Percentiles rank a stretch among this genome's conserved stretches.
These are phyloP conservation scores for Monosporozyma aerobia DNA, from an alignment of 805 yeast genomes.

Conservation along the genomic window DNA sequence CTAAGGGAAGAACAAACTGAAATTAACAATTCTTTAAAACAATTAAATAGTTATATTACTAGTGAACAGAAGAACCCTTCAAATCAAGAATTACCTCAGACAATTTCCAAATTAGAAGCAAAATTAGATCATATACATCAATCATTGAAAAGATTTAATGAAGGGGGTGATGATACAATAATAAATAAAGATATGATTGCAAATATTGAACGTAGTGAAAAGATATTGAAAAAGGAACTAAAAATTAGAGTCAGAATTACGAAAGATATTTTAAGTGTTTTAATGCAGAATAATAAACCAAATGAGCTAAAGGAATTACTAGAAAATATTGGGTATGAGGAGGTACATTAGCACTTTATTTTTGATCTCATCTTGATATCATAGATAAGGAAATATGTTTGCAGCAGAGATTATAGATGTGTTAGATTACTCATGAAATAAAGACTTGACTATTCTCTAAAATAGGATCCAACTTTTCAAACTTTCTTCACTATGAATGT, in stretches of 20 bases:
- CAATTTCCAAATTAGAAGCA: neutral
- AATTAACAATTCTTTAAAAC: conserved; percentile 9
- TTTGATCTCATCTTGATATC: neutral
- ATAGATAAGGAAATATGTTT: no score
- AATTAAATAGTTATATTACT: neutral
- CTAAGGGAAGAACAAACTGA: conserved; percentile 19
- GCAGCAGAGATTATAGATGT: no score
- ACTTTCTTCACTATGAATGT: neutral
- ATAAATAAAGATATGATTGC: conserved; percentile 5
- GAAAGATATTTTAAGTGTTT: conserved; percentile 11
- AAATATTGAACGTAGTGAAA: conserved; percentile 8
- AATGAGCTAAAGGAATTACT: conserved; percentile 19
- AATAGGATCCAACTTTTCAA: no score
- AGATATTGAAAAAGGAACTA: conserved; percentile 12
- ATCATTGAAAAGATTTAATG: conserved; percentile 8
- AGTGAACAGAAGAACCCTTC: neutral
- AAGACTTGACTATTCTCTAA: no score
- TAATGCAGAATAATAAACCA: conserved; percentile 4
- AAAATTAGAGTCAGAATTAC: conserved; percentile 6
- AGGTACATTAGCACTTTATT: neutral
- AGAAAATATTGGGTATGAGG: conserved; percentile 23
- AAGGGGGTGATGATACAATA: conserved; percentile 6
- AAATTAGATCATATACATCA: neutral
- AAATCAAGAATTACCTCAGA: neutral
- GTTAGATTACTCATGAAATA: no score